Evolutionary conservation across 495 filamentous ascomycete species (phyloP).

Genomic region (Penicillium turbatum): DNA sequence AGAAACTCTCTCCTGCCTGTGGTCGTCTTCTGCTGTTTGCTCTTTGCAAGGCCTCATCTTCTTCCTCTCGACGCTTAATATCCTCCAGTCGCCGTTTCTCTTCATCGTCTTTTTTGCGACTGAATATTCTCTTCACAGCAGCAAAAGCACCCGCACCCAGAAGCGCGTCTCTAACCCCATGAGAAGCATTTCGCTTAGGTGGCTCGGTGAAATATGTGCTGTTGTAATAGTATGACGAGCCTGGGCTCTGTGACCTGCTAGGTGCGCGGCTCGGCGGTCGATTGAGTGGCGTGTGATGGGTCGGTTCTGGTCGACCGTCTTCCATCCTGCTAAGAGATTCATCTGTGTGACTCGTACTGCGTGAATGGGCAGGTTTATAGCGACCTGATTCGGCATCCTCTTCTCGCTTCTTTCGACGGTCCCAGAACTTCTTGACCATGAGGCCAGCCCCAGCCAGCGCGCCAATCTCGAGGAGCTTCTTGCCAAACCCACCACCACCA

Average conservation of each 20-base stretch:
- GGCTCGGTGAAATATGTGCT: constrained; percentile 41
- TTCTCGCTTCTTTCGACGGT: constrained; percentile 52
- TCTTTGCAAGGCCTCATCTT: constrained; percentile 57
- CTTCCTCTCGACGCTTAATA: constrained; percentile 50
- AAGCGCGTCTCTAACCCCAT: constrained; percentile 58
- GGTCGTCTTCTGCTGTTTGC: constrained; percentile 47
- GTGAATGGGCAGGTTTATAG: constrained; percentile 43
- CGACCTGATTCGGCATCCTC: constrained; percentile 52
- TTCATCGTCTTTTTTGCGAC: constrained; percentile 52
- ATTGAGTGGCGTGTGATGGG: constrained; percentile 38
- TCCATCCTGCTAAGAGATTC: constrained; percentile 41
- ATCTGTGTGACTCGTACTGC: constrained; percentile 42
- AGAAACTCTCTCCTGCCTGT: constrained; percentile 58
- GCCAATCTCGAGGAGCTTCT: constrained; percentile 61
- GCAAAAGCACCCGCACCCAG: constrained; percentile 59
- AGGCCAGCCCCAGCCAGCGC: constrained; percentile 63
- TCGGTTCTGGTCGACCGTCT: constrained; percentile 40
- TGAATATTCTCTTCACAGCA: constrained; percentile 61
- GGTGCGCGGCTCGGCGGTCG: constrained; percentile 38
- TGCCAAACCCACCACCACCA: constrained; percentile 52
- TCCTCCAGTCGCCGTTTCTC: constrained; percentile 62
- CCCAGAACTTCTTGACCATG: constrained; percentile 60
- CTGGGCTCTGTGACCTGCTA: constrained; percentile 40
- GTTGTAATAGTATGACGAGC: constrained; percentile 44
- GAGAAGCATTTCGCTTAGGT: constrained; percentile 35